Percentiles rank a stretch among this genome's conserved stretches.
Conservation (phyloP, 371 early-diverging fungal genomes). For the Conidiobolus incongruus region DNA sequence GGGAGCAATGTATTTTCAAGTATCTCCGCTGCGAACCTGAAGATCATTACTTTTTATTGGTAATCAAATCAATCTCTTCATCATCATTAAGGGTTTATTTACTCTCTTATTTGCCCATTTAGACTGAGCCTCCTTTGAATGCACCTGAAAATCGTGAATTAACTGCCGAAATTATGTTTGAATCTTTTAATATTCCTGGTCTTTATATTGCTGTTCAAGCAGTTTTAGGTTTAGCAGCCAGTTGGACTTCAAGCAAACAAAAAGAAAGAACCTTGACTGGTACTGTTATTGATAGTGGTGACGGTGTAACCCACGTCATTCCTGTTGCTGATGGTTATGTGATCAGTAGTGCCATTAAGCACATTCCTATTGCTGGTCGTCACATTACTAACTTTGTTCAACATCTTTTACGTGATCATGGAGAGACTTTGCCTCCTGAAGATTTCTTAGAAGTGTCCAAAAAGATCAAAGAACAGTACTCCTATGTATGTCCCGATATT, state of each 20-base stretch:
- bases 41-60: constrained; percentile 83
- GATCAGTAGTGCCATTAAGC: constrained; percentile 89
- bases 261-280: constrained; percentile 75
- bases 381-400: constrained; percentile 94
- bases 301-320: constrained; percentile 97
- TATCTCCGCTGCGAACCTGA: constrained; percentile 94
- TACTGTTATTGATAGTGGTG: constrained; percentile 92
- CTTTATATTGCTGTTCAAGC: constrained; percentile 87
- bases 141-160: constrained; percentile 83
- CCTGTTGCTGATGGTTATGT: constrained; percentile 97
- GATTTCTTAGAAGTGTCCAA: constrained; percentile 85
- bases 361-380: constrained; percentile 93
- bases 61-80: constrained; percentile 8
- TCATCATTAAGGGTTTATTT: too few species aligned
- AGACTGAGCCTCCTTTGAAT: constrained; percentile 80
- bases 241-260: constrained; percentile 63
- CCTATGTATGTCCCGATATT: constrained; percentile 91
- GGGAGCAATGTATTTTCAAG: constrained; percentile 93
- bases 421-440: constrained; percentile 82
- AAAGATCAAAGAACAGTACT: constrained; percentile 85
- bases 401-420: constrained; percentile 84
- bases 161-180: constrained; percentile 85
- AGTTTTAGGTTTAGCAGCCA: constrained; percentile 72
- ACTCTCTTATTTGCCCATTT: too few species aligned
- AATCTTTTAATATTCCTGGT: constrained; percentile 73